Percentiles rank a stretch among this genome's conserved stretches.
Evolutionary conservation across 2,329 filamentous ascomycete genomes (phyloP).

Genomic region (Ascochyta koolunga): DNA sequence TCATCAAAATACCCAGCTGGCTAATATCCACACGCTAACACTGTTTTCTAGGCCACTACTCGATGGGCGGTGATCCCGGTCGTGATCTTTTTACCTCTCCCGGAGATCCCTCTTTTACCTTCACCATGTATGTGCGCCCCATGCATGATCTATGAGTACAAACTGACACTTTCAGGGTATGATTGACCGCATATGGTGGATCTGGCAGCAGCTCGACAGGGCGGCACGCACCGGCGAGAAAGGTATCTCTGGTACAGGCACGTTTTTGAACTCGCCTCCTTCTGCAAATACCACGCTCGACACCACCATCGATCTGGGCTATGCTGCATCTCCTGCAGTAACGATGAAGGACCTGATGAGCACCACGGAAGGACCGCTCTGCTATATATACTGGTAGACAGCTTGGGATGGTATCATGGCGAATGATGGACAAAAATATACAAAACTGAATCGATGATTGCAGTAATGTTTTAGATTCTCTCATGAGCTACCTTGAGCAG

Average conservation of each 20-base stretch:
- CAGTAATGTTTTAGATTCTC: too few relatives aligned
- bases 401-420: background rate
- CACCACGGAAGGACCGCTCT: conserved; percentile 42
- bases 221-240: conserved; percentile 36
- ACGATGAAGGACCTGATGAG: conserved; percentile 39
- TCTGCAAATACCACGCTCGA: conserved; percentile 55
- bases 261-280: conserved; percentile 52
- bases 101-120: conserved; percentile 53
- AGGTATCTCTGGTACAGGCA: conserved; percentile 53
- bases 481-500: background rate
- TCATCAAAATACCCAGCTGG: conserved; percentile 12
- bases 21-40: conserved; percentile 43
- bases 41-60: conserved; percentile 53
- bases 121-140: conserved; percentile 48
- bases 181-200: conserved; percentile 55
- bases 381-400: conserved; percentile 41
- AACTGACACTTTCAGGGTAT: conserved; percentile 6
- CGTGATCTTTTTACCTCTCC: conserved; percentile 36
- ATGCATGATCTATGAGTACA: background rate
- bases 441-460: too few relatives aligned
- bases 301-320: conserved; percentile 50
- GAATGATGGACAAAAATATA: too few relatives aligned
- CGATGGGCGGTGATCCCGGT: conserved; percentile 52
- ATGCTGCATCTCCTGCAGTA: conserved; percentile 29
- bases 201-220: conserved; percentile 48